A percentile compares a stretch with the other conserved stretches of the same genome.
Evolutionary conservation across 352 stramenopile species (phyloP).

Genomic region (Lagenidium giganteum): DNA sequence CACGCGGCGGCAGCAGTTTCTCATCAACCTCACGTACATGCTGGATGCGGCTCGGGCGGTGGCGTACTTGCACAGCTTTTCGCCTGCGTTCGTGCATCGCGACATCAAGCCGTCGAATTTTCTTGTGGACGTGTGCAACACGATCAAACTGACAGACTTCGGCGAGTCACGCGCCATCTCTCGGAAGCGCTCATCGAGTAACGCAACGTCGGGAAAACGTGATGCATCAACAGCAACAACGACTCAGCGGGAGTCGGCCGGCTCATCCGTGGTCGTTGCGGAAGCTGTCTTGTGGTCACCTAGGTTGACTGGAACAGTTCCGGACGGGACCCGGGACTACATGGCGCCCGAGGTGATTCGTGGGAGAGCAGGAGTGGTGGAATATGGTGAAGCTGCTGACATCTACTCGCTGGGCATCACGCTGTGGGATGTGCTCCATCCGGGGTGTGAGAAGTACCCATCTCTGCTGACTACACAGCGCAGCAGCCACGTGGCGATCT

Average conservation of each 20-base stretch:
- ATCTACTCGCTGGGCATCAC: constrained; percentile 43
- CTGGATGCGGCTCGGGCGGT: constrained; percentile 38
- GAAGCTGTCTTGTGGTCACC: too few relatives aligned
- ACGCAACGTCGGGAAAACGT: too few relatives aligned
- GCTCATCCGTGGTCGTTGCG: too few relatives aligned
- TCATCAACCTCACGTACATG: constrained; percentile 36
- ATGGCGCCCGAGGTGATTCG: constrained; percentile 53
- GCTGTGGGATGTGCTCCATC: constrained; percentile 45
- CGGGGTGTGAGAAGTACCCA: constrained; percentile 39
- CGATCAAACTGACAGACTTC: constrained; percentile 36
- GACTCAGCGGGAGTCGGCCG: too few relatives aligned
- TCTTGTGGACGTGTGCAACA: constrained; percentile 27
- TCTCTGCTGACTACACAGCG: constrained; percentile 6
- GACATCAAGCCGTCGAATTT: constrained; percentile 43
- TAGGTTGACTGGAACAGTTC: too few relatives aligned
- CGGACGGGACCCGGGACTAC: constrained; percentile 32
- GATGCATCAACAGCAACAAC: too few relatives aligned
- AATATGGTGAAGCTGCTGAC: constrained; percentile 40
- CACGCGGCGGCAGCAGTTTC: constrained; percentile 26
- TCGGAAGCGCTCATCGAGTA: too few relatives aligned
- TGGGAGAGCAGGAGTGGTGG: constrained; percentile 10
- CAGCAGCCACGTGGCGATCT: constrained; percentile 31
- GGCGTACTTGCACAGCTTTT: constrained; percentile 46
- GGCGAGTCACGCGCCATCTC: constrained; percentile 27
- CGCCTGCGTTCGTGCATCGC: constrained; percentile 35